These are phyloP conservation scores for Boletus vinaceobasis DNA, from an alignment of 768 basidiomycete species.

Conservation along the genomic window DNA sequence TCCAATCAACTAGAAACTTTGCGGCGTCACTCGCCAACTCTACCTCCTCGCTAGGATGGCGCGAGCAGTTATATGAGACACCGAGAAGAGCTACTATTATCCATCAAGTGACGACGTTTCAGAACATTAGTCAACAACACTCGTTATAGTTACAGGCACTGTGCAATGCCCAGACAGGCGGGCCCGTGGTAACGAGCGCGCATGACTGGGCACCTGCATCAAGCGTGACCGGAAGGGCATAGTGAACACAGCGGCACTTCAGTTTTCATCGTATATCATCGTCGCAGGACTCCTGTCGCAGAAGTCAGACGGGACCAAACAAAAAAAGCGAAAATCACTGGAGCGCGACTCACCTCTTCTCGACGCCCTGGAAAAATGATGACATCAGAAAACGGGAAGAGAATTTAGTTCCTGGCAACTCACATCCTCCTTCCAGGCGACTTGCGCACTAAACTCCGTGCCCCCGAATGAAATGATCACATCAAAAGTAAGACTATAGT, in stretches of 20 bases:
- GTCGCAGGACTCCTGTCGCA: not conserved
- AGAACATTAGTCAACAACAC: not conserved
- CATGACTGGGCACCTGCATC: not conserved
- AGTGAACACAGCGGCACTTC: not conserved
- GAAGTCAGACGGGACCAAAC: not conserved
- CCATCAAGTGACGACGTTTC: not conserved
- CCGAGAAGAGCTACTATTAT: not conserved
- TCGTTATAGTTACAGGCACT: not conserved
- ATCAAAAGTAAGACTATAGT: conserved; percentile 1
- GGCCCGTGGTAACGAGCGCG: not conserved
- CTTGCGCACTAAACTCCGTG: conserved; percentile 26
- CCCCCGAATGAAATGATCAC: conserved; percentile 16
- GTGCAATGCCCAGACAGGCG: not conserved
- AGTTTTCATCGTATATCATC: conserved; percentile 6
- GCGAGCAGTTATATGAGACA: not conserved
- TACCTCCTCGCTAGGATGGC: too few species aligned
- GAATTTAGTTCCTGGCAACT: not conserved
- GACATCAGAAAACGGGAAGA: not conserved
- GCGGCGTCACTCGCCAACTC: not conserved
- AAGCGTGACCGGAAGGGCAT: not conserved
- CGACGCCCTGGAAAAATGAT: conserved; percentile 2
- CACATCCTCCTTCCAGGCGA: conserved; percentile 12
- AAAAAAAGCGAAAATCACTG: too few species aligned
- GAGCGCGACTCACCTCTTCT: conserved; percentile 2
- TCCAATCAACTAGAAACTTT: not conserved